phyloP scores from a whole-genome alignment of 176 grass and related monocot species.

The maize (Zea mays) region Zm-B73-REFERENCE-NAM-5.0 NC_050098.1:191213501-191214000 shows the following conservation, averaged over 20 bases:
- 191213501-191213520: too few relatives aligned
- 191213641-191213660: background rate
- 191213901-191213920: background rate
- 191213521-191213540: slow-evolving; percentile 1
- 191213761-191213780: slow-evolving; percentile 28
- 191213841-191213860: background rate
- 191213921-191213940: background rate
- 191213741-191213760: slow-evolving; percentile 1
- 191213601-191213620: background rate
- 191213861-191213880: background rate
- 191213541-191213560: background rate
- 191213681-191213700: slow-evolving; percentile 24
- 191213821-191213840: background rate
- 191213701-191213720: background rate
- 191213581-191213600: background rate
- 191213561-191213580: background rate
- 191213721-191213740: slow-evolving; percentile 25
- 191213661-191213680: slow-evolving; percentile 8
- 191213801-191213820: background rate
- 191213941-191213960: background rate
- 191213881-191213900: background rate
- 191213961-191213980: slow-evolving; percentile 11
- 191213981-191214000: background rate
- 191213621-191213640: background rate
- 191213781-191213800: background rate